These are phyloP conservation scores for Micractinium conductrix DNA, from an alignment of 139 green algal genomes.

Conservation along the genomic window DNA sequence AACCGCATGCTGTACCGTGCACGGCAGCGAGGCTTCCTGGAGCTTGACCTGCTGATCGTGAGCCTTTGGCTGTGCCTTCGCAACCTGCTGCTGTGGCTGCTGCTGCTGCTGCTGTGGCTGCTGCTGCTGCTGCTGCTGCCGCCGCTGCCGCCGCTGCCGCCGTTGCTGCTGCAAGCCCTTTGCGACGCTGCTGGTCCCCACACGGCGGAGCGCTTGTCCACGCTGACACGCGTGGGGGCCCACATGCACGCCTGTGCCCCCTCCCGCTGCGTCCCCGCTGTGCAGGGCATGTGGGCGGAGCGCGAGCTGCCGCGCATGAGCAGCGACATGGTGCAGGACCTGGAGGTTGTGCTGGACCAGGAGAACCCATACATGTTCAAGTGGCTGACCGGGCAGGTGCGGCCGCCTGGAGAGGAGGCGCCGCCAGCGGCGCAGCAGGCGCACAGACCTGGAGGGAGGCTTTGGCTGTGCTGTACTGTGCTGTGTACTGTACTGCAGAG, in stretches of 20 bases:
- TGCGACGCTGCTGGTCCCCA: too few relatives aligned
- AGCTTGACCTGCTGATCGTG: conserved; percentile 36
- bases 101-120: background rate
- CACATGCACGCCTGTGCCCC: too few relatives aligned
- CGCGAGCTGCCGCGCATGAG: conserved; percentile 16
- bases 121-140: too few relatives aligned
- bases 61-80: background rate
- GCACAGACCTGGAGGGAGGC: too few relatives aligned
- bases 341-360: conserved; percentile 30
- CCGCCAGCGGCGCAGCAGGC: too few relatives aligned
- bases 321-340: background rate
- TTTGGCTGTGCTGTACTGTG: background rate
- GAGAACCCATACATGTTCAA: conserved; percentile 38
- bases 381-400: conserved; percentile 1
- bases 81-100: background rate
- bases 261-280: too few relatives aligned
- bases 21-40: conserved; percentile 31
- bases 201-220: too few relatives aligned
- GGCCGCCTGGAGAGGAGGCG: background rate
- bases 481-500: background rate
- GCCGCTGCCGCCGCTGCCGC: too few relatives aligned
- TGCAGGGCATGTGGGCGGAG: conserved; percentile 34
- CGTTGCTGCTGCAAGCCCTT: background rate
- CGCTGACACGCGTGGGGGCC: too few relatives aligned
- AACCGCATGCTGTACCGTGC: conserved; percentile 35